Base-by-base conservation (phyloP, 192 early-diverging fungal genomes). In the Diversispora eburnea region DNA sequence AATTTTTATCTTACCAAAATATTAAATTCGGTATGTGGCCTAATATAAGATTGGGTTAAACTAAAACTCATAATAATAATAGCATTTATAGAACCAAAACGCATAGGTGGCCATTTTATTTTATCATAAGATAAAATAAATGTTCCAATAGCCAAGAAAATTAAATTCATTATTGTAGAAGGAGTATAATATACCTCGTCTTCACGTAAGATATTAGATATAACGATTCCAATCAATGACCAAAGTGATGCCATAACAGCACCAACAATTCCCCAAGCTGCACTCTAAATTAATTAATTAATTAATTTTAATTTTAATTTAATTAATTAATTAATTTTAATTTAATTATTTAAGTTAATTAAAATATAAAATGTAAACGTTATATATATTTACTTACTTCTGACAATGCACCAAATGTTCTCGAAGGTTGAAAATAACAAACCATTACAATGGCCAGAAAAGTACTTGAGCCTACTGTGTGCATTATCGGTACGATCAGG, bases 111-210 rank as follows among this genome's bases (percentile, higher is more conserved):
- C 66, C 66, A 68, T 68, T 68, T 68, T 33, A 68, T 68, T 54
- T 68, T 68, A 52, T 52, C 66, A 54, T 68, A 68, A 33, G 66
- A 68, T 68, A 68, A 52, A 51, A 33, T 6, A 68, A 68, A 68
- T 15, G 66, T 68, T 49, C 66, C 66, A 12, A 68, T 51, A n/a
- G 66, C 46, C n/a, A 68, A 52, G 25, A 48, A 52, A 51, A 17
- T 8, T 25, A 68, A 22, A n/a, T 68, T 22, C 9, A 68, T 19
- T 3, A 54, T 15, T 12, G 46, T 54, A 33, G 66, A 45, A 13
- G 15, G 13, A 9, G 33, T 39, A 49, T 49, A 19, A 41, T 51
- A 68, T 20, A 52, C 39, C 51, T 68, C 45, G 13, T 15, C 22
- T 0, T 39, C 22, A 54, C 66, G 66, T 52, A 68, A 12, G 12